These are phyloP conservation scores for Lactarius akahatsu DNA, from an alignment of 768 basidiomycete species.

Conservation along the genomic window DNA sequence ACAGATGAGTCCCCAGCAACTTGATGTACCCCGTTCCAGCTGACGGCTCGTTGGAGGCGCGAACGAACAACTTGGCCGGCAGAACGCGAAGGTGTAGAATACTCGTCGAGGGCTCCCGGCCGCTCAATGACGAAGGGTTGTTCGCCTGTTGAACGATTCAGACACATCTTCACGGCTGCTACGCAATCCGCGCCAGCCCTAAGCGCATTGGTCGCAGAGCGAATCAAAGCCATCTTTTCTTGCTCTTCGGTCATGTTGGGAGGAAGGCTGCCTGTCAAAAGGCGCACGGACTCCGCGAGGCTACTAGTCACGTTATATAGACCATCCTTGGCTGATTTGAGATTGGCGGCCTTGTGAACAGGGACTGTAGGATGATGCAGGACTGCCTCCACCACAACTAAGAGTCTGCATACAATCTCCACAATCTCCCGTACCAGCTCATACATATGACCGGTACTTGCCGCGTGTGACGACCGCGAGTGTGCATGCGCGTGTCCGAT, in stretches of 20 bases:
- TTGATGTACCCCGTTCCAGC: conserved; percentile 34
- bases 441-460: conserved; percentile 90
- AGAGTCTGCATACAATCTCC: conserved; percentile 87
- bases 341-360: conserved; percentile 56
- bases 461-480: conserved; percentile 85
- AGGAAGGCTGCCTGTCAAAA: conserved; percentile 56
- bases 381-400: conserved; percentile 89
- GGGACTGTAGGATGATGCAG: conserved; percentile 73
- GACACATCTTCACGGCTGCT: conserved; percentile 77
- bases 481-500: conserved; percentile 97
- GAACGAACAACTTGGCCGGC: conserved; percentile 39
- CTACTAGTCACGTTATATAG: conserved; percentile 81
- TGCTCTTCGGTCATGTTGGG: conserved; percentile 67
- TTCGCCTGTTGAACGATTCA: conserved; percentile 62
- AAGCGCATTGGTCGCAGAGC: conserved; percentile 84
- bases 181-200: conserved; percentile 90
- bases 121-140: conserved; percentile 65
- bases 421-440: conserved; percentile 94
- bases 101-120: conserved; percentile 50
- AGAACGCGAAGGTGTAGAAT: conserved; percentile 46
- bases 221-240: conserved; percentile 73
- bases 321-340: conserved; percentile 72
- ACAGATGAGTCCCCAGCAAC: conserved; percentile 7
- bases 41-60: conserved; percentile 38
- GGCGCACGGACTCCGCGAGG: conserved; percentile 85